Base-by-base conservation (phyloP, 192 early-diverging fungal species). In the Obelidium mucronatum region DNA sequence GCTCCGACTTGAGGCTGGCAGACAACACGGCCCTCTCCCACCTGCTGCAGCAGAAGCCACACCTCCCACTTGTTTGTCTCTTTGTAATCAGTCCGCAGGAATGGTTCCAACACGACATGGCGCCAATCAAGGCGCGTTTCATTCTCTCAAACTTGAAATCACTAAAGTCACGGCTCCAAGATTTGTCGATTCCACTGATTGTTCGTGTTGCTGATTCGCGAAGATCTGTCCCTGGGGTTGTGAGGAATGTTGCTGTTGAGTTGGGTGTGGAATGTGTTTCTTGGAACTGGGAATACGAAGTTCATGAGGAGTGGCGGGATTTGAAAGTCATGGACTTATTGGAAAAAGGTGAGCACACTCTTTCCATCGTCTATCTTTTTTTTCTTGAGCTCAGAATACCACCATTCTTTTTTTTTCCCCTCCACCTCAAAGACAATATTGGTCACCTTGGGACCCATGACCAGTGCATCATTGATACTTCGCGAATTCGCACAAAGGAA, bases 241-340 rank as follows among this genome's bases (percentile, higher is more conserved):
- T 92, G 0, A 64, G 68, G 28, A 79, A 79, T 0, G 52, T 76
- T 28, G 79, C 75, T 53, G 62, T 67, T 17, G 44, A 62, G 4
- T 19, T 81, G 31, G 76, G 76, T 35, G 80, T 84, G 15, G 74
- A 66, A 22, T 66, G 85, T 30, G 60, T 91, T 35, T 85, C 79
- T 52, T 85, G 79, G 68, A 92, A 91, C 72, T 39, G 55, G 1
- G 91, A 92, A 67, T 87, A 85, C 42, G 85, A 90, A 64, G 80
- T 86, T 13, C 78, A 90, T 62, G 89, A 89, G 56, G 44, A 22
- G 44, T 58, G 64, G 30, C 77, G 88, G 39, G 87, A 90, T 65
- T 62, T 24, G 5, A 67, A 42, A 1, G 79, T 83, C 37, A 52
- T 67, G 69, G 37, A 62, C 22, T 26, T 82, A 2, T 35, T 74